Conservation (phyloP, 129 eudicot species). For the Silybum marianum region DNA sequence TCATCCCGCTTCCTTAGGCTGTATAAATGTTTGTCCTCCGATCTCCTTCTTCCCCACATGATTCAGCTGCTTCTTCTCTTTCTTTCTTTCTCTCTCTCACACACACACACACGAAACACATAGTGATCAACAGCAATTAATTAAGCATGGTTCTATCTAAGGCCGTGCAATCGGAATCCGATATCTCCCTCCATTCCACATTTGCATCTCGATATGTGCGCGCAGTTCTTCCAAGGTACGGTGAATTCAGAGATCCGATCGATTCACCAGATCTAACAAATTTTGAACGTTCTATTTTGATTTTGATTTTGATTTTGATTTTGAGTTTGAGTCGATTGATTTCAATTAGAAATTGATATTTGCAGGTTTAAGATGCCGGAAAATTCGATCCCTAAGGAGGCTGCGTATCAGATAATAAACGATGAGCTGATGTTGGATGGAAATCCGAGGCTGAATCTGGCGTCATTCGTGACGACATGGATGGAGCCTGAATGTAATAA, state of each 20-base stretch:
- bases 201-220: conserved; percentile 86
- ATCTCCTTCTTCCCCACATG: conserved; percentile 21
- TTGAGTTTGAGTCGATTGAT: background rate
- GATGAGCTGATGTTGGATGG: conserved; percentile 96
- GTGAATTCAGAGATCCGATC: conserved; percentile 18
- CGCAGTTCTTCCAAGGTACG: conserved; percentile 64
- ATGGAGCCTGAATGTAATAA: conserved; percentile 94
- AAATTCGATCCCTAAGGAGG: conserved; percentile 80
- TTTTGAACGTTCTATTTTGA: background rate
- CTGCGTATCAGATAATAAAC: conserved; percentile 82
- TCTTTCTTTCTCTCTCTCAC: background rate
- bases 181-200: conserved; percentile 71
- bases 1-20: conserved; percentile 1
- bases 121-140: background rate
- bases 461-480: conserved; percentile 93
- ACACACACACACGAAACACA: conserved; percentile 12
- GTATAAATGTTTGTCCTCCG: conserved; percentile 16
- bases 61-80: background rate
- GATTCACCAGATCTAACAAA: background rate
- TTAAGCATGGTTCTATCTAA: conserved; percentile 67
- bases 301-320: background rate
- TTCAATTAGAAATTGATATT: background rate
- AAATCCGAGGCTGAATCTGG: conserved; percentile 86
- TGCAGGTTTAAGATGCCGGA: conserved; percentile 68
- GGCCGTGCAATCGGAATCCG: conserved; percentile 43